A percentile compares a stretch with the other conserved stretches of the same genome.
These are phyloP conservation scores for Solanum chaucha DNA, from an alignment of 257 asterid species.

Conservation along the genomic window DNA sequence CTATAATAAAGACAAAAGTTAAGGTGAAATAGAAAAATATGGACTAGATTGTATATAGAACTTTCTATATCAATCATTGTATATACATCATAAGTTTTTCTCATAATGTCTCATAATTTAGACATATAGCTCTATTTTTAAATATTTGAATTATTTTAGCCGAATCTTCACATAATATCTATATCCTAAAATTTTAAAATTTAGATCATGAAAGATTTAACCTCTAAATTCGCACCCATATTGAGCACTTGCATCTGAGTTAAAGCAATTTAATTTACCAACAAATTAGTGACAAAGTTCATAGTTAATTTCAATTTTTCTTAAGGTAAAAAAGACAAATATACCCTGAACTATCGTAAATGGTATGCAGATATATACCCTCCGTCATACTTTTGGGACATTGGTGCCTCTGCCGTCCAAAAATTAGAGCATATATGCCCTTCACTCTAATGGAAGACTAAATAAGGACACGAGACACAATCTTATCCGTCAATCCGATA, in stretches of 20 bases:
- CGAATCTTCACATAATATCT: fast-evolving
- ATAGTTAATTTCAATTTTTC: not conserved
- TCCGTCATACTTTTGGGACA: no score
- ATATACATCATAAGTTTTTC: not conserved
- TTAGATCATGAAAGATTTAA: not conserved
- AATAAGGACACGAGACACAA: not conserved
- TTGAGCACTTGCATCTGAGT: not conserved
- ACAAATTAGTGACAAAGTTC: not conserved
- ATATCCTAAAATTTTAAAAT: not conserved
- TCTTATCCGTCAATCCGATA: no score
- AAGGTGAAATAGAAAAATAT: not conserved
- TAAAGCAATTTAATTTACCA: not conserved
- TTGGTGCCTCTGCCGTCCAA: no score
- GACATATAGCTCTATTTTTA: not conserved
- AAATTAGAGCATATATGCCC: no score
- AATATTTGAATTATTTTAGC: not conserved
- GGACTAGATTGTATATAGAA: not conserved
- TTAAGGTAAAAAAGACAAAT: not conserved
- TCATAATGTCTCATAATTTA: not conserved
- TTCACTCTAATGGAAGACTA: no score
- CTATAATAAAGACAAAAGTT: not conserved
- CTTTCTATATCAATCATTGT: not conserved
- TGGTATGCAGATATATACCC: no score
- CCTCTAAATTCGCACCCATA: not conserved
- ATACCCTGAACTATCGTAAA: no score